Evolutionary conservation across 139 green algal species (phyloP).

Genomic region (Coelastrella sp.): DNA sequence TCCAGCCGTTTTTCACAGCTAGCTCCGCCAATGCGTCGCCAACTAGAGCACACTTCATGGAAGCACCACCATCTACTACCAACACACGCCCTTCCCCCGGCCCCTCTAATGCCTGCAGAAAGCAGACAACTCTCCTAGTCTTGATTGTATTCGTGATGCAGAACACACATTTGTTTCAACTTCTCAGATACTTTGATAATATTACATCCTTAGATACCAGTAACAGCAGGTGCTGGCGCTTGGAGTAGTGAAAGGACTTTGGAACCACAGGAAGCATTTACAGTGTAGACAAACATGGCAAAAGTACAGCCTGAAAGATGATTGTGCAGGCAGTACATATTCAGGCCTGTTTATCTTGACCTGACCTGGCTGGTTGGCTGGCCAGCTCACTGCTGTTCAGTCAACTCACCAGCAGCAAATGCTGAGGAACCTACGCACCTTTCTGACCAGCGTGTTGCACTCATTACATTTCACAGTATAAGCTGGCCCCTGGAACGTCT

Average conservation of each 20-base stretch:
- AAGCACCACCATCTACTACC: slow-evolving; percentile 93
- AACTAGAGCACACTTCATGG: slow-evolving; percentile 91
- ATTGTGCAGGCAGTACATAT: too few species aligned
- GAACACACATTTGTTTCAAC: background rate
- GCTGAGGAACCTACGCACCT: slow-evolving; percentile 29
- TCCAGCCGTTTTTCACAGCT: slow-evolving; percentile 92
- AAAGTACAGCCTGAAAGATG: too few species aligned
- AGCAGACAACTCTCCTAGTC: background rate
- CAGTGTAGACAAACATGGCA: too few species aligned
- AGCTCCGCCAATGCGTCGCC: slow-evolving; percentile 94
- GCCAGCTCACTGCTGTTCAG: background rate
- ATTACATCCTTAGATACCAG: too few species aligned
- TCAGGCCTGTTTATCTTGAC: background rate
- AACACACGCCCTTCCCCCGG: slow-evolving; percentile 86
- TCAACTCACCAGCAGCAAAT: background rate
- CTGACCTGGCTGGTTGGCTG: background rate
- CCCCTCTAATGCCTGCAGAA: slow-evolving; percentile 78
- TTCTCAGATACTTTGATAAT: too few species aligned
- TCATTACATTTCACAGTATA: slow-evolving; percentile 93
- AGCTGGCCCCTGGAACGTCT: slow-evolving; percentile 39
- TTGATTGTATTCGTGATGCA: background rate
- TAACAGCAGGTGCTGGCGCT: too few species aligned
- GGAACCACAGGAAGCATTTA: too few species aligned
- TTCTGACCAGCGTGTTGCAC: slow-evolving; percentile 93
- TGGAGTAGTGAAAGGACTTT: too few species aligned